Base-by-base conservation (phyloP, 2,329 filamentous ascomycete genomes). In the Ascochyta viciae-villosae region DNA sequence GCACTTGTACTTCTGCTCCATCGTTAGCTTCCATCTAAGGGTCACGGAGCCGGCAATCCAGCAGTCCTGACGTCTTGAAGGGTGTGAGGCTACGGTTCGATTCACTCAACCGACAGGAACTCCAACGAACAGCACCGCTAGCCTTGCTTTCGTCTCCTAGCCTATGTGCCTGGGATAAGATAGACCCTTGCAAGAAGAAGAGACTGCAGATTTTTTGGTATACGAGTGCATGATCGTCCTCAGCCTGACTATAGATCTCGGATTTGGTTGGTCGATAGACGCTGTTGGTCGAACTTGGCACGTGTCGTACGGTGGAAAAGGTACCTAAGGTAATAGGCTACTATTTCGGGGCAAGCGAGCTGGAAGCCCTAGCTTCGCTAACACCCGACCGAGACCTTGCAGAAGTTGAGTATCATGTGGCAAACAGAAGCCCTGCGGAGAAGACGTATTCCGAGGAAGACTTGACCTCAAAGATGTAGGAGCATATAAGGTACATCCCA, bases 311-410 rank as follows among this genome's bases (percentile, higher is more conserved):
- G 33, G 38, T 35, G 33, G n/a, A 38, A 56, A 24, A 33, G 42
- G 31, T 15, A 19, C 19, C 19, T 19, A 39, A 43, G 34, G 13
- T 8, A 13, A 26, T 4, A 23, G 31, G 7, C 37, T 24, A 48
- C 46, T 46, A 50, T 50, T 41, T 29, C 23, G 16, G n/a, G 37
- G 13, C 19, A 43, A 35, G 42, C 42, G 33, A 51, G 38, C 47
- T 50, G 47, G n/a, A n/a, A 39, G 33, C 24, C 47, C 39, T 51
- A 24, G 53, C 31, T 13, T 34, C 38, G 48, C 47, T 43, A 48
- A 23, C n/a, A 15, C 16, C 37, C 24, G 15, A 34, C 8, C 42
- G 47, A 48, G 38, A 31, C 37, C 47, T 38, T 44, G n/a, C 29
- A n/a, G 22, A 37, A 12, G 23, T 22, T 38, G 38, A 27, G 13